Evolutionary conservation across 2,329 filamentous ascomycete genomes (phyloP).

Genomic region (Ustilaginoidea virens): DNA sequence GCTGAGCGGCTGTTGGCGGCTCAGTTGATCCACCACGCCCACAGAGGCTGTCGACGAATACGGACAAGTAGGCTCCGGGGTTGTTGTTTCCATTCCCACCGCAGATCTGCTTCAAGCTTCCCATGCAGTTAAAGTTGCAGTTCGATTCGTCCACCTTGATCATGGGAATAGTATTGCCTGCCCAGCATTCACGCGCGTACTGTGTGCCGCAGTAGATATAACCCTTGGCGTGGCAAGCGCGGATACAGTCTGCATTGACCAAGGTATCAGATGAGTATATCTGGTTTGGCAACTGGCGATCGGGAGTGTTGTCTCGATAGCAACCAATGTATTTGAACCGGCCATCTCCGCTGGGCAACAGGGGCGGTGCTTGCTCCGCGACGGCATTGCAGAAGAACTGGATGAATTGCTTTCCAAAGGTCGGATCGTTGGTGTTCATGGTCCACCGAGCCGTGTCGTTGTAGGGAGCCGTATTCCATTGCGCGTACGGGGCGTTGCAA

Average conservation of each 20-base stretch:
- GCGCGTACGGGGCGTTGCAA: constrained; percentile 39
- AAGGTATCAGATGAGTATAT: constrained; percentile 24
- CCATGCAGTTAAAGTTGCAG: constrained; percentile 36
- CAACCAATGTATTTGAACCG: constrained; percentile 39
- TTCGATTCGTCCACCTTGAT: constrained; percentile 26
- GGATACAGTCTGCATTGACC: constrained; percentile 29
- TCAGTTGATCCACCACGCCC: constrained; percentile 14
- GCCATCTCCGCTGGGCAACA: constrained; percentile 26
- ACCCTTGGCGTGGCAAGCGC: constrained; percentile 20
- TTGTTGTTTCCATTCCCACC: constrained; percentile 30
- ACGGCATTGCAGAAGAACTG: constrained; percentile 36
- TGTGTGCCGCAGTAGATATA: constrained; percentile 31
- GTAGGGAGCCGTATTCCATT: constrained; percentile 39
- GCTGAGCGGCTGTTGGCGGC: constrained; percentile 8
- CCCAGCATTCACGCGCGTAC: constrained; percentile 39
- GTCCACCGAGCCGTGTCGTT: constrained; percentile 34
- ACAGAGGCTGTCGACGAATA: constrained; percentile 25
- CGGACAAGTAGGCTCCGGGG: constrained; percentile 27
- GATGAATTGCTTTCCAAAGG: constrained; percentile 34
- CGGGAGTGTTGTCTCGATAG: constrained; percentile 39
- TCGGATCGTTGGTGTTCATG: constrained; percentile 39
- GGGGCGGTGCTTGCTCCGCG: constrained; percentile 34
- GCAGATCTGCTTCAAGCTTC: constrained; percentile 33
- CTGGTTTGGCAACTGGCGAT: constrained; percentile 30
- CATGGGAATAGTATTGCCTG: constrained; percentile 29